Evolutionary conservation across 768 basidiomycete species (phyloP), one percentile per base, ranked within the genome.

Genomic region (Boletus reticuloceps): DNA sequence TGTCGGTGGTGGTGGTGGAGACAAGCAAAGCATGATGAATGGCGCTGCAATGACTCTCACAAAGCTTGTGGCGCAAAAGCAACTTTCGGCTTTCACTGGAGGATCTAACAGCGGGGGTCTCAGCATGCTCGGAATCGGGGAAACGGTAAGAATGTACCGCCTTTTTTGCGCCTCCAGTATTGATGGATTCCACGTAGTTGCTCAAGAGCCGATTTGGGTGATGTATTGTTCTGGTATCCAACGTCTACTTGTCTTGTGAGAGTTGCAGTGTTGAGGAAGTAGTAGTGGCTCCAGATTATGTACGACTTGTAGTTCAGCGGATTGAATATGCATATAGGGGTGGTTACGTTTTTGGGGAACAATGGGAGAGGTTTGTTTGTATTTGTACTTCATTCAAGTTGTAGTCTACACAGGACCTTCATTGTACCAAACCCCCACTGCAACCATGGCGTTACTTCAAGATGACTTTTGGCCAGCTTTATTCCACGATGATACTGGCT

Each of bases 11-110:
- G 79, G 81, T 12, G 85, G 86, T 11, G 79, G 79, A 67, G 57
- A 61, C 0, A 91, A 90, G 73, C 92, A 95, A 64, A 90, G 93
- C 63, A 86, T 85, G 10, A 84, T 95, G 64, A 91, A 89, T 54
- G 81, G 88, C 13, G 93, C 93, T 43, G 91, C 87, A 4, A 85
- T 87, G 83, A 93, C 88, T 0, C 82, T 90, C 54, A 85, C 91
- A 82, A 93, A 94, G 74, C 75, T 94, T 39, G 65, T 93, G 42
- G 82, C 91, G 6, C 84, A 89, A 65, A 85, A 87, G 70, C 62
- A 77, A 77, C 59, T 74, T 69, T 29, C 67, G 5, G 5, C 43
- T 39, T 58, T 73, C 1, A 74, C 70, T 17, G 87, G 85, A 5
- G 88, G 89, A 0, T 74, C 81, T 14, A 80, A 83, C 65, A 89